Evolutionary conservation across 192 early-diverging fungal genomes (phyloP).

Genomic region (Rhizophagus clarus): DNA sequence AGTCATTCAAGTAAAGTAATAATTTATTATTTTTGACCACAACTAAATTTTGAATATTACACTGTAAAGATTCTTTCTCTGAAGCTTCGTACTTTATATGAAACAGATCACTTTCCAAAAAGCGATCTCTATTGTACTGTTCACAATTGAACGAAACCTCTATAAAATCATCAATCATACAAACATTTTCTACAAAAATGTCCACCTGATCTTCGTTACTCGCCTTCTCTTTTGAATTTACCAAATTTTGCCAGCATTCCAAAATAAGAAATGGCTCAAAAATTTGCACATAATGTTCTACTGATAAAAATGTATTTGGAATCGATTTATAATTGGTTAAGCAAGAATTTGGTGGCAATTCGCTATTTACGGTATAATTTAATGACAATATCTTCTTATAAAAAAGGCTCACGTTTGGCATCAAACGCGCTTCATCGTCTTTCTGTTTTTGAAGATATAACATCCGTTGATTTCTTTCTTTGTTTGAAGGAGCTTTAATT

Average conservation of each 20-base stretch:
- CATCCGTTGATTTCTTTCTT: not conserved
- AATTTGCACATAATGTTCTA: slow-evolving; percentile 57
- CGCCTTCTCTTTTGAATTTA: slow-evolving; percentile 67
- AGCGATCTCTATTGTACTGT: slow-evolving; percentile 36
- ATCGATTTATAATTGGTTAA: slow-evolving; percentile 45
- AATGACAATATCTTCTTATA: slow-evolving; percentile 2
- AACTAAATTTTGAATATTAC: not conserved
- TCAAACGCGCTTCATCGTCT: not conserved
- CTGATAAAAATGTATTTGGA: slow-evolving; percentile 58
- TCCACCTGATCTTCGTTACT: slow-evolving; percentile 49
- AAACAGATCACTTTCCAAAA: slow-evolving; percentile 66
- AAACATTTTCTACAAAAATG: slow-evolving; percentile 43
- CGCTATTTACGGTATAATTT: not conserved
- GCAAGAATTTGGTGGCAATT: not conserved
- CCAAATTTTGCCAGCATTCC: slow-evolving; percentile 85
- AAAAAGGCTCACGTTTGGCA: not conserved
- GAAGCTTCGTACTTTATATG: slow-evolving; percentile 55
- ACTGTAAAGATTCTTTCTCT: slow-evolving; percentile 51
- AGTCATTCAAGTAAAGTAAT: slow-evolving; percentile 53
- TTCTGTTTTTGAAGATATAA: not conserved
- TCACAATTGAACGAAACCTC: slow-evolving; percentile 62
- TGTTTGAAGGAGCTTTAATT: not conserved
- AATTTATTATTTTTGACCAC: slow-evolving; percentile 46
- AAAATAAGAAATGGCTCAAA: slow-evolving; percentile 84
- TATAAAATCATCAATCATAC: slow-evolving; percentile 74